Evolutionary conservation across 192 early-diverging fungal species (phyloP).

Genomic region (Cladochytrium replicatum): DNA sequence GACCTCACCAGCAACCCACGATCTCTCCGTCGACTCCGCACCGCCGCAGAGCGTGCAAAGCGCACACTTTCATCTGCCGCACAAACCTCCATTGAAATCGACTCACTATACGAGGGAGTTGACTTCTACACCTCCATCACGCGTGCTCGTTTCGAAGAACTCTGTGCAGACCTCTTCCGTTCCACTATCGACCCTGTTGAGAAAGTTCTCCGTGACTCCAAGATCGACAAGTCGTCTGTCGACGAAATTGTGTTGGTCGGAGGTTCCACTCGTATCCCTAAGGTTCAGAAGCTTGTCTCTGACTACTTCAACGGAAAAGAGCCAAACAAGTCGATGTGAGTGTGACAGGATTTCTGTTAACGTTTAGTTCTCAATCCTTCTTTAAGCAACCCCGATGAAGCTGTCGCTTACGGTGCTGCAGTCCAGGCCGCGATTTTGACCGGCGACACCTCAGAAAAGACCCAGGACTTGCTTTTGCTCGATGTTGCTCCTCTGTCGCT

Average conservation of each 20-base stretch:
- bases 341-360: too few species aligned
- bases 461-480: conserved; percentile 73
- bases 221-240: conserved; percentile 71
- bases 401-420: conserved; percentile 86
- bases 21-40: conserved; percentile 92
- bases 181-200: conserved; percentile 82
- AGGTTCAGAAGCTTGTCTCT: conserved; percentile 71
- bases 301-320: conserved; percentile 95
- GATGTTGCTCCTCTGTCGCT: conserved; percentile 87
- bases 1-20: conserved; percentile 83
- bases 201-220: conserved; percentile 82
- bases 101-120: conserved; percentile 80
- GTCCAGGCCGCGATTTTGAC: conserved; percentile 78
- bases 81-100: conserved; percentile 78
- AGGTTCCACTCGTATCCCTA: conserved; percentile 91
- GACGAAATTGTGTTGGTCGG: conserved; percentile 90
- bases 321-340: conserved; percentile 80
- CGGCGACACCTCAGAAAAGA: conserved; percentile 75
- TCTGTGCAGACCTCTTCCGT: conserved; percentile 82
- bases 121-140: conserved; percentile 91
- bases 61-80: conserved; percentile 74
- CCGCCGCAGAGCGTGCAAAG: conserved; percentile 92
- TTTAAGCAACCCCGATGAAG: conserved; percentile 84
- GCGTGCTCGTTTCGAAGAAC: conserved; percentile 88
- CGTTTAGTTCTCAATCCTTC: too few species aligned